Base-by-base conservation (phyloP, 352 stramenopile genomes). In the Globisporangium recalcitrans region DNA sequence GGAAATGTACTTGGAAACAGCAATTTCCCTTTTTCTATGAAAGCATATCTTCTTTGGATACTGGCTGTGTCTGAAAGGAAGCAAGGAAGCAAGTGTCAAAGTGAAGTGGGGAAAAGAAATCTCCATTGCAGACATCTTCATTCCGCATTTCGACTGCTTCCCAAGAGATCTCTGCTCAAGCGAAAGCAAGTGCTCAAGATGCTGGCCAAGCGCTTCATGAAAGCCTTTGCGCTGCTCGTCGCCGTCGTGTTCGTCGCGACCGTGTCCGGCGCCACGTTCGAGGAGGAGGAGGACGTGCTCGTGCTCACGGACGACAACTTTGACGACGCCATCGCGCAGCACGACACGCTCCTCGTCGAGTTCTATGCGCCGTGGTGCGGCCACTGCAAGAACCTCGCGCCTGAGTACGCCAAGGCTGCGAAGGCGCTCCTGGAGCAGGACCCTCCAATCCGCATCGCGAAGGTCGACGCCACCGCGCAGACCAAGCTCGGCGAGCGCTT, bases 291-390 rank as follows among this genome's bases (percentile, higher is more conserved):
- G 26, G 82, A 93, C 69, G 92, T 98, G 69, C 70, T 97, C 46
- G 87, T 97, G 52, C 78, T 98, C 62, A 96, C 82, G 55, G 87
- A 97, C 69, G 75, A 90, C 70, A 97, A 94, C 80, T 96, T 98
- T 66, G 90, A 95, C 48, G 87, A 90, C 29, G 90, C 90, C 19
- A 76, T 98, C 22, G 70, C 74, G 38, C 69, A 78, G 52, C 73
- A 96, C 75, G 85, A 96, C 54, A 87, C 85, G 62, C 73, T 98
- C 49, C 81, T 98, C 29, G 90, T 98, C 14, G 89, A 98, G 71
- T 98, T 98, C 65, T 97, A 97, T 58, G 94, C 94, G 52, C 93
- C 93, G 31, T 98, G 92, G 92, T 98, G 92, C 63, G 94, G 94
- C 34, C 94, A 98, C 75, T 98, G 94, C 82, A 96, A 97, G 79